These are phyloP conservation scores for Penicillium sp. DNA, from an alignment of 2,329 filamentous ascomycete species.

Conservation along the genomic window DNA sequence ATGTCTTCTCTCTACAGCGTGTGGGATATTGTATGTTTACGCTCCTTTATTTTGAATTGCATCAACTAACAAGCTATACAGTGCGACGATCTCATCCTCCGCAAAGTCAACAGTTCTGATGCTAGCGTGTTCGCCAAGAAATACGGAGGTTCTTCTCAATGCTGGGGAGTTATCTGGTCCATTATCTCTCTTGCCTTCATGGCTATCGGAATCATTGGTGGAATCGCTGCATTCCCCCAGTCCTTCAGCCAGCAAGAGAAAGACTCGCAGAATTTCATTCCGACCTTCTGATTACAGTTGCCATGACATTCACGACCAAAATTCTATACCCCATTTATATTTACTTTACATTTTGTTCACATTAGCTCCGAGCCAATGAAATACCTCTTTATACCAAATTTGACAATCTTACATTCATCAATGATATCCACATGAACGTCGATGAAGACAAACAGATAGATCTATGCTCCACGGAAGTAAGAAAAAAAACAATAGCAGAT, in stretches of 20 bases:
- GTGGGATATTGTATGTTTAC: conserved; percentile 68
- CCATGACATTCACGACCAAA: not conserved
- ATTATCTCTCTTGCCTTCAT: conserved; percentile 72
- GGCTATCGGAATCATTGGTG: conserved; percentile 71
- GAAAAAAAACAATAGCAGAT: too few relatives aligned
- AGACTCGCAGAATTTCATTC: conserved; percentile 68
- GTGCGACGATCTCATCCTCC: conserved; percentile 77
- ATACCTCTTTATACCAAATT: too few relatives aligned
- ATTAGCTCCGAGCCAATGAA: not conserved
- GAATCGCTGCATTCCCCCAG: conserved; percentile 73
- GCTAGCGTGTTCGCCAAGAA: conserved; percentile 76
- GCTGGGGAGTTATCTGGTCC: conserved; percentile 79
- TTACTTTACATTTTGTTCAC: not conserved
- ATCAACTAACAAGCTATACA: conserved; percentile 25
- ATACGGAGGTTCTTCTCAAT: conserved; percentile 77
- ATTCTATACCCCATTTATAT: not conserved
- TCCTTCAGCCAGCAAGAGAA: conserved; percentile 67
- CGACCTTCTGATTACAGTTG: conserved; percentile 32
- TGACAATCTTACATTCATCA: too few relatives aligned
- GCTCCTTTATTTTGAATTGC: not conserved
- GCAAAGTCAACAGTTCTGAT: conserved; percentile 78
- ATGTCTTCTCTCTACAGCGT: conserved; percentile 80
- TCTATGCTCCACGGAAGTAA: too few relatives aligned
- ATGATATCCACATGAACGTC: too few relatives aligned
- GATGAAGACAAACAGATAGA: too few relatives aligned